phyloP scores from a whole-genome alignment of 495 filamentous ascomycete species.

The Xylaria sp. region DNA sequence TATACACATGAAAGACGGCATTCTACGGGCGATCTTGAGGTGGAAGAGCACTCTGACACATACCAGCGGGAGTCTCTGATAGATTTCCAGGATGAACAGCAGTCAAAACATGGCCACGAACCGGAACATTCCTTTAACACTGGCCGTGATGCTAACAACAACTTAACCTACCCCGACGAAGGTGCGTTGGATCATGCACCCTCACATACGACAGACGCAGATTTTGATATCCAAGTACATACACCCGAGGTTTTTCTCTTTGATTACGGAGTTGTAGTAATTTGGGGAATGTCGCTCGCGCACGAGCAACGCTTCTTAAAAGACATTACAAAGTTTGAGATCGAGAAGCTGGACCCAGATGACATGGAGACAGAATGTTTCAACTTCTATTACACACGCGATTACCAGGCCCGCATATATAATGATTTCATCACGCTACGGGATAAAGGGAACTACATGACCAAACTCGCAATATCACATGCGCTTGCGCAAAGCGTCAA shows the following conservation, averaged over 20 bases:
- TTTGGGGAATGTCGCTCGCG: constrained; percentile 92
- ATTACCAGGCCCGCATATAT: constrained; percentile 98
- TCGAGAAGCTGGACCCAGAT: constrained; percentile 83
- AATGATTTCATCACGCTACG: constrained; percentile 97
- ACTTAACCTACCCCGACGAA: constrained; percentile 42
- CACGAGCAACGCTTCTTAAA: constrained; percentile 90
- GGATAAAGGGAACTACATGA: constrained; percentile 96
- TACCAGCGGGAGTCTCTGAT: constrained; percentile 34
- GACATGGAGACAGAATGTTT: constrained; percentile 96
- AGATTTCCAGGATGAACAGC: constrained; percentile 30
- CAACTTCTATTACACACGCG: constrained; percentile 97
- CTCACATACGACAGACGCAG: constrained; percentile 37
- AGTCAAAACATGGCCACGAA: constrained; percentile 24
- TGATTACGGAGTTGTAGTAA: constrained; percentile 99
- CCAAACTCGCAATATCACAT: constrained; percentile 94
- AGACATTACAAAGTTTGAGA: constrained; percentile 94
- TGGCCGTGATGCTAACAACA: constrained; percentile 39
- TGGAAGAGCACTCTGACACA: constrained; percentile 41
- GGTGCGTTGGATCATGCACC: constrained; percentile 38
- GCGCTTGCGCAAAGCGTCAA: constrained; percentile 93
- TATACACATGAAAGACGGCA: constrained; percentile 67
- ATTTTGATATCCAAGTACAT: constrained; percentile 80
- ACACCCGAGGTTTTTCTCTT: constrained; percentile 95
- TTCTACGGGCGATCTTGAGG: constrained; percentile 47
- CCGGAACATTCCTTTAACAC: constrained; percentile 29